phyloP scores from a whole-genome alignment of 2,329 filamentous ascomycete genomes.

The Xylariaceae sp. region DNA sequence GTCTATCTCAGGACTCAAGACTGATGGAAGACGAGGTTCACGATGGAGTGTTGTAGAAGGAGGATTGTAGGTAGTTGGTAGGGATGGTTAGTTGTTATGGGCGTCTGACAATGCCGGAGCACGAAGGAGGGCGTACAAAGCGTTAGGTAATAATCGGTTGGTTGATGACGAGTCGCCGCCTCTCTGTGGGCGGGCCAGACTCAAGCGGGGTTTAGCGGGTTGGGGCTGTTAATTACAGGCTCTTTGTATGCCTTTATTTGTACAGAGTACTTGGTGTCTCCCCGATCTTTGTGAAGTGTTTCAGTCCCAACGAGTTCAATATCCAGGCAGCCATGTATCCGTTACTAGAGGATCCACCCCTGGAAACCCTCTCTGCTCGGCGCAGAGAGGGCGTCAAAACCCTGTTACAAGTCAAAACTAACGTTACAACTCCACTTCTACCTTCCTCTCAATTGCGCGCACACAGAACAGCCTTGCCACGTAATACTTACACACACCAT shows the following conservation, averaged over 20 bases:
- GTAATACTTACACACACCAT: no score
- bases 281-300: neutral
- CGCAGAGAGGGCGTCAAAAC: no score
- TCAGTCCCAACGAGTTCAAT: no score
- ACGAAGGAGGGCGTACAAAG: neutral
- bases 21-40: slow-evolving; percentile 3
- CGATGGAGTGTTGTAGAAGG: neutral
- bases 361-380: no score
- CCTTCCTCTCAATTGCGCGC: no score
- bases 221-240: neutral
- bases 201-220: neutral
- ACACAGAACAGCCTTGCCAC: no score
- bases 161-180: neutral
- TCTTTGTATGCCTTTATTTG: neutral
- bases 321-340: no score
- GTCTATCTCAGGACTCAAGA: slow-evolving; percentile 7
- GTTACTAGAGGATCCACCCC: no score
- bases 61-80: neutral
- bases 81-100: neutral
- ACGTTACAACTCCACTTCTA: no score
- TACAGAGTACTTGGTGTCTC: neutral
- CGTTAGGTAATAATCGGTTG: neutral
- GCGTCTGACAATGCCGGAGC: neutral
- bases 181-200: neutral
- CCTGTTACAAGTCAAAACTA: no score